These are phyloP conservation scores for Zoysia japonica DNA, from an alignment of 176 grass and related monocot species.

Conservation along the genomic window DNA sequence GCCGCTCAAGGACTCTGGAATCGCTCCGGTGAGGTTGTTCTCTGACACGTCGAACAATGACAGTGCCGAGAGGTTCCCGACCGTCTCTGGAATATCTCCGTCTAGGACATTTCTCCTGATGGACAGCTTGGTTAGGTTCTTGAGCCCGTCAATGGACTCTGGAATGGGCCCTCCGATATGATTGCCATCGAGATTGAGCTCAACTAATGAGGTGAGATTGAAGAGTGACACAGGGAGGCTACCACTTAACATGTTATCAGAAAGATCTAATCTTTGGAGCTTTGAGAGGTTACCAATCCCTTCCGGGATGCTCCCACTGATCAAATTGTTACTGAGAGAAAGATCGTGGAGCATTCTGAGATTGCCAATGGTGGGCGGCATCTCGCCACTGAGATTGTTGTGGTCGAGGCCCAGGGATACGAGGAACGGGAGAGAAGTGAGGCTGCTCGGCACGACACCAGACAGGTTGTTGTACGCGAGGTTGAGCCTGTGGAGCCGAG, in stretches of 20 bases:
- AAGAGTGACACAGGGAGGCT: constrained; percentile 53
- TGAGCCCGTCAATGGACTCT: constrained; percentile 56
- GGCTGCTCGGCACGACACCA: constrained; percentile 49
- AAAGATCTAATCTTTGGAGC: constrained; percentile 72
- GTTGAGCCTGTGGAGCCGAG: constrained; percentile 61
- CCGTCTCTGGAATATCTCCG: constrained; percentile 60
- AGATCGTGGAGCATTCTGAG: constrained; percentile 58
- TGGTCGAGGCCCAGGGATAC: constrained; percentile 56
- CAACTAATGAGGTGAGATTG: constrained; percentile 51
- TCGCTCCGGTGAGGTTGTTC: constrained; percentile 82
- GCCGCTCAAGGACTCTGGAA: constrained; percentile 58
- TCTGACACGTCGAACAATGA: constrained; percentile 69
- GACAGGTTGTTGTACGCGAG: constrained; percentile 88
- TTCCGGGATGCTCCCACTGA: constrained; percentile 73
- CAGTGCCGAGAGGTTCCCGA: constrained; percentile 68
- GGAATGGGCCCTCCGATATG: constrained; percentile 54
- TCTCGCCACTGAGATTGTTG: constrained; percentile 64
- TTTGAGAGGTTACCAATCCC: constrained; percentile 57
- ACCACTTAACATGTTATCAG: constrained; percentile 54
- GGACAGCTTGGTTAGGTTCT: constrained; percentile 63
- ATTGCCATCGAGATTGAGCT: constrained; percentile 62
- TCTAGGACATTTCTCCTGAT: constrained; percentile 53
- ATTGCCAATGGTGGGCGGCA: constrained; percentile 59
- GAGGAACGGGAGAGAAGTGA: constrained; percentile 55
- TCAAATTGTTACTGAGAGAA: constrained; percentile 54